Evolutionary conservation across 331 rosid species (phyloP).

Genomic region (Malus hybrid): DNA sequence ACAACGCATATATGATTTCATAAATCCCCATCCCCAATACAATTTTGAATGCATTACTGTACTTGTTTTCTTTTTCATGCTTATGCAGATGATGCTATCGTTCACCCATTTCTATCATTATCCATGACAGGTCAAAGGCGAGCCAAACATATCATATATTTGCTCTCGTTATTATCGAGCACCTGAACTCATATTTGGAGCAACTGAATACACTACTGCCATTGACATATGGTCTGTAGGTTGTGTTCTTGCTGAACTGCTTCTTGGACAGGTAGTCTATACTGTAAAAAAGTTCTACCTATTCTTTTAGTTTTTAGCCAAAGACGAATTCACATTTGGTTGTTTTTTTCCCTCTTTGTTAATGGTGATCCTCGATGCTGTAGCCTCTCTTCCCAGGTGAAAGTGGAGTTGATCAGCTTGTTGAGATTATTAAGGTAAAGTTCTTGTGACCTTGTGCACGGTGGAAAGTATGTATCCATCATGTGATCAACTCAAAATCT

Average conservation of each 20-base stretch:
- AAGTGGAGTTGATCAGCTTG: constrained; percentile 71
- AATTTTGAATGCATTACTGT: background rate
- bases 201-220: constrained; percentile 67
- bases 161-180: constrained; percentile 73
- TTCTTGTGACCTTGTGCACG: background rate
- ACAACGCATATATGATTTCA: background rate
- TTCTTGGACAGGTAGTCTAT: too few species aligned
- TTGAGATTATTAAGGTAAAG: constrained; percentile 61
- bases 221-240: constrained; percentile 74
- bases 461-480: background rate
- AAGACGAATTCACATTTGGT: background rate
- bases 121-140: constrained; percentile 49
- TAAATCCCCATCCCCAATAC: background rate
- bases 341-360: background rate
- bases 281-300: background rate
- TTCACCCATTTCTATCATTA: background rate
- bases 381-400: constrained; percentile 48
- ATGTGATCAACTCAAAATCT: background rate
- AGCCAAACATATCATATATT: constrained; percentile 67
- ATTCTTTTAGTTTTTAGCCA: background rate
- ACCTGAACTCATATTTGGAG: constrained; percentile 69
- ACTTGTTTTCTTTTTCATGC: background rate
- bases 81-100: background rate
- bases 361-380: constrained; percentile 5
- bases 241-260: constrained; percentile 56